These are phyloP conservation scores for Fusarium haematococcum DNA, from an alignment of 2,329 filamentous ascomycete species.

Conservation along the genomic window DNA sequence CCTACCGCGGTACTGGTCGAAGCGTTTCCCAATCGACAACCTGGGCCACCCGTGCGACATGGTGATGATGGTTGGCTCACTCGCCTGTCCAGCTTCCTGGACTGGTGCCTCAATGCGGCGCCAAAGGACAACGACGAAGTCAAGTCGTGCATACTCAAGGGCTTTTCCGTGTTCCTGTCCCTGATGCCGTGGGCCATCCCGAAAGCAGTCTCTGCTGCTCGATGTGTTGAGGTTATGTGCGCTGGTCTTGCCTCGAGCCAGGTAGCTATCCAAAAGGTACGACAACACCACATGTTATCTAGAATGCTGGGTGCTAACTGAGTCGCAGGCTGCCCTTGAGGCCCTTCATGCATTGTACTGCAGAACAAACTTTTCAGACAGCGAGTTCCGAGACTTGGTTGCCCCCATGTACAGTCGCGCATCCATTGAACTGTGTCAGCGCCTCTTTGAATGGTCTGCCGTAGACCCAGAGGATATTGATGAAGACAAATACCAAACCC, in stretches of 20 bases:
- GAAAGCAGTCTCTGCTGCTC: slow-evolving; percentile 79
- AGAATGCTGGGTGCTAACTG: slow-evolving; percentile 17
- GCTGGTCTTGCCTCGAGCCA: slow-evolving; percentile 77
- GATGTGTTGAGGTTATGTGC: slow-evolving; percentile 77
- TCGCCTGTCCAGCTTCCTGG: slow-evolving; percentile 79
- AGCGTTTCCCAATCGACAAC: slow-evolving; percentile 78
- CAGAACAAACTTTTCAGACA: slow-evolving; percentile 77
- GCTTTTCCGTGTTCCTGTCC: slow-evolving; percentile 80
- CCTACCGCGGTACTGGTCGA: slow-evolving; percentile 80
- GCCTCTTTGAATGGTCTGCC: slow-evolving; percentile 83
- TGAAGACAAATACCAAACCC: slow-evolving; percentile 89
- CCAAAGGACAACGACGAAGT: slow-evolving; percentile 74
- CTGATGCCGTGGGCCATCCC: slow-evolving; percentile 90
- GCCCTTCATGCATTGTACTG: slow-evolving; percentile 86
- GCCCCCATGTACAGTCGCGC: slow-evolving; percentile 82
- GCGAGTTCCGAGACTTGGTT: slow-evolving; percentile 82
- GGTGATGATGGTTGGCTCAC: slow-evolving; percentile 89
- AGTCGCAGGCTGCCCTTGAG: slow-evolving; percentile 78
- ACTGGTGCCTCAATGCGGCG: slow-evolving; percentile 76
- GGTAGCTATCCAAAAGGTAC: slow-evolving; percentile 79
- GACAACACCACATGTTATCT: too few relatives aligned
- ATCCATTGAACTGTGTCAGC: slow-evolving; percentile 77
- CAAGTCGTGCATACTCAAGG: slow-evolving; percentile 78
- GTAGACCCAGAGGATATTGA: slow-evolving; percentile 87
- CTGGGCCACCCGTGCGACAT: slow-evolving; percentile 75